A percentile compares a stretch with the other conserved stretches of the same genome.
phyloP scores from a whole-genome alignment of 2,329 filamentous ascomycete species.

The Juglanconis sp. region DNA sequence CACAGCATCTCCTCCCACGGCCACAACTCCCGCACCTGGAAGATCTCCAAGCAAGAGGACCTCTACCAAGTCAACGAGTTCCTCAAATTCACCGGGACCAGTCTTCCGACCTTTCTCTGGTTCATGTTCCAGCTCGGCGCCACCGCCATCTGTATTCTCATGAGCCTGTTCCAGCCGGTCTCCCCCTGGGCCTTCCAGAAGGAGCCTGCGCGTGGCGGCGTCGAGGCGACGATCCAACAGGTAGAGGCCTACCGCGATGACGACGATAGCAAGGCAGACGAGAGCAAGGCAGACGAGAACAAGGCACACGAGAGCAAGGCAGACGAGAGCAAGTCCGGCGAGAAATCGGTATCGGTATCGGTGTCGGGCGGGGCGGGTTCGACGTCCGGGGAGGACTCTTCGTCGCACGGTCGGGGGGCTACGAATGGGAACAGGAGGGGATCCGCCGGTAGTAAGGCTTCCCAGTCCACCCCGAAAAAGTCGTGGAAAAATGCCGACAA shows the following conservation, averaged over 20 bases:
- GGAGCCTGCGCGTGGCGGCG: slow-evolving; percentile 5
- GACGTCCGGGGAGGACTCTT: not conserved
- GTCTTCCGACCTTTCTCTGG: slow-evolving; percentile 45
- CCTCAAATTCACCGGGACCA: slow-evolving; percentile 61
- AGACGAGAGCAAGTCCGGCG: not conserved
- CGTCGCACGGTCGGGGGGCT: not conserved
- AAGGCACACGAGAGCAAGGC: too few species aligned
- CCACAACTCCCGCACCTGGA: slow-evolving; percentile 20
- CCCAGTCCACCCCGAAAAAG: slow-evolving; percentile 1
- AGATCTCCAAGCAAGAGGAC: slow-evolving; percentile 69
- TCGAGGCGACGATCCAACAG: slow-evolving; percentile 10
- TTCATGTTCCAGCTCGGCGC: slow-evolving; percentile 60
- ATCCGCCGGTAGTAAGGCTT: slow-evolving; percentile 5
- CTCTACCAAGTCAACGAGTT: slow-evolving; percentile 76
- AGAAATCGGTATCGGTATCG: not conserved
- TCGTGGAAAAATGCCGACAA: slow-evolving; percentile 5
- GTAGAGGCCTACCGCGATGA: not conserved
- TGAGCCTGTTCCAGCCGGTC: slow-evolving; percentile 11
- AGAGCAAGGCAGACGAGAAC: too few species aligned
- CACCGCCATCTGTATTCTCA: slow-evolving; percentile 60
- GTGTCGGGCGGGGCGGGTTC: not conserved
- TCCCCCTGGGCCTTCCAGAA: slow-evolving; percentile 14
- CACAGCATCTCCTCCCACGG: not conserved
- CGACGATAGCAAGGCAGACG: too few species aligned
- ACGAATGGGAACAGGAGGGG: slow-evolving; percentile 4